Conservation (phyloP, 2,329 filamentous ascomycete species). For the Penicillium verrucosum region DNA sequence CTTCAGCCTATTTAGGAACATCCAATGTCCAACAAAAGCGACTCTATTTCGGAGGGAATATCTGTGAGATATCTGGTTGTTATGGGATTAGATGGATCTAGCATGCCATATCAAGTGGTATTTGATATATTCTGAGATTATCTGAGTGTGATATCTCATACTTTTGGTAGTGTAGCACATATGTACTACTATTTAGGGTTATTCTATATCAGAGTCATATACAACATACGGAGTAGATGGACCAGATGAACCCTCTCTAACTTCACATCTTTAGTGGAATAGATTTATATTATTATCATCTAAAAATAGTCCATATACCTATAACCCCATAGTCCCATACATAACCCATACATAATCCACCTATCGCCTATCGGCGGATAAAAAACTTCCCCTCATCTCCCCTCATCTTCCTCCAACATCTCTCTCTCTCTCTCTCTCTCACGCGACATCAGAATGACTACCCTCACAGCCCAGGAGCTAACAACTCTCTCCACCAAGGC, state of each 20-base stretch:
- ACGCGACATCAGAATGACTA: background rate
- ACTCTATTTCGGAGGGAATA: background rate
- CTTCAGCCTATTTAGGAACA: background rate
- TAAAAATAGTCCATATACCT: too few relatives aligned
- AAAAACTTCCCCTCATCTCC: background rate
- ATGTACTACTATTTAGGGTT: background rate
- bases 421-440: background rate
- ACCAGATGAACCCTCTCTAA: background rate
- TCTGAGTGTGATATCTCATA: background rate
- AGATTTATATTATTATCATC: background rate
- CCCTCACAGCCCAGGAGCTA: constrained; percentile 62
- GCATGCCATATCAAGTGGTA: background rate
- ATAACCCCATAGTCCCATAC: background rate
- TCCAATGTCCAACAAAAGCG: background rate
- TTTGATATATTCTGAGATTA: background rate
- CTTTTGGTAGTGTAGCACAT: background rate
- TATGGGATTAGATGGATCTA: background rate
- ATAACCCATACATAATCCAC: background rate
- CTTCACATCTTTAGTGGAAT: background rate
- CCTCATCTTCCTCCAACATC: background rate
- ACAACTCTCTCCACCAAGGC: constrained; percentile 60
- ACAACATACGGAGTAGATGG: too few relatives aligned
- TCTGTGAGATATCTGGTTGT: background rate
- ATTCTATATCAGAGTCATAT: background rate
- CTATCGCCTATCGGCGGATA: constrained; percentile 1